These are phyloP conservation scores for Pilaira anomala DNA, from an alignment of 192 early-diverging fungal species.

Conservation along the genomic window DNA sequence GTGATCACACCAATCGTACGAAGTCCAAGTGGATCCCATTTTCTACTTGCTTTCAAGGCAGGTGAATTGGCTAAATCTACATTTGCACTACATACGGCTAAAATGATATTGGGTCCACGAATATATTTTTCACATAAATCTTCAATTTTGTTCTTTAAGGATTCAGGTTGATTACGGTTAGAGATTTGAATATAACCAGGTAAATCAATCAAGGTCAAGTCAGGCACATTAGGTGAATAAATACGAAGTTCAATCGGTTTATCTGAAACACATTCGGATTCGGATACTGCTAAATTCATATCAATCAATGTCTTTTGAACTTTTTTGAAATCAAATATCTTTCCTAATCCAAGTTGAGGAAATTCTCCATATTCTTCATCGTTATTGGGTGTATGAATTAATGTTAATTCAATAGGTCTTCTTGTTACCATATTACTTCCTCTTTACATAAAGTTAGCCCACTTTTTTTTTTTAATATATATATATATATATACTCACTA, in stretches of 20 bases:
- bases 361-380: conserved; percentile 84
- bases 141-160: conserved; percentile 75
- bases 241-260: conserved; percentile 82
- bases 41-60: conserved; percentile 73
- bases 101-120: conserved; percentile 75
- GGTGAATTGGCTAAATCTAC: conserved; percentile 87
- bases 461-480: background rate
- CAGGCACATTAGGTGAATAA: conserved; percentile 81
- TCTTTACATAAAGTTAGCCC: conserved; percentile 24
- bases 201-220: conserved; percentile 79
- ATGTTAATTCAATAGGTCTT: conserved; percentile 80
- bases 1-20: conserved; percentile 85
- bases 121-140: conserved; percentile 83
- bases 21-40: conserved; percentile 74
- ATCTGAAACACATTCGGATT: conserved; percentile 84
- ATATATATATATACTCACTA: background rate
- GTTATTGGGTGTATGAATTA: conserved; percentile 74
- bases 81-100: conserved; percentile 82
- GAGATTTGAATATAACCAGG: conserved; percentile 88
- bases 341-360: conserved; percentile 79
- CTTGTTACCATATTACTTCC: conserved; percentile 83
- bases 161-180: conserved; percentile 75
- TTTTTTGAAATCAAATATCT: conserved; percentile 83
- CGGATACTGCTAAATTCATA: conserved; percentile 92
- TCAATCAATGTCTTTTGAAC: conserved; percentile 93